Evolutionary conservation across 768 basidiomycete genomes (phyloP).

Genomic region (Leucocoprinus leucothites): DNA sequence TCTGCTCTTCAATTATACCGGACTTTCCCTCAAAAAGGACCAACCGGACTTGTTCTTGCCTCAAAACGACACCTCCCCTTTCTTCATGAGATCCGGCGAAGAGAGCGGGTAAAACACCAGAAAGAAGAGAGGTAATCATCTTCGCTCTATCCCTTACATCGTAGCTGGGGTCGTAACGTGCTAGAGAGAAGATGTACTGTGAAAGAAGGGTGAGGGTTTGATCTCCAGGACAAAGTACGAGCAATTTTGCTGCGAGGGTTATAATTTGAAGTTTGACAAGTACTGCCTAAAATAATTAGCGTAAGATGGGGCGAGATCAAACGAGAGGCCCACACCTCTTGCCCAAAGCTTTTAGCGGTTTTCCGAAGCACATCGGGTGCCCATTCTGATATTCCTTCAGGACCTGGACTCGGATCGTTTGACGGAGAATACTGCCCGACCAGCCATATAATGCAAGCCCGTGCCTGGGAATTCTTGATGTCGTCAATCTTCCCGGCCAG

Average conservation of each 20-base stretch:
- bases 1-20: conserved; percentile 35
- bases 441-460: conserved; percentile 90
- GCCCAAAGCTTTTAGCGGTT: conserved; percentile 63
- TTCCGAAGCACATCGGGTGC: conserved; percentile 89
- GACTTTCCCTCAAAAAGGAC: conserved; percentile 80
- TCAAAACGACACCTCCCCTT: conserved; percentile 69
- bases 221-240: conserved; percentile 62
- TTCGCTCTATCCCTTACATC: conserved; percentile 90
- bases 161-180: conserved; percentile 84
- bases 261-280: conserved; percentile 81
- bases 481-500: conserved; percentile 78
- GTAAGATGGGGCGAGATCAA: background rate
- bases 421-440: conserved; percentile 81
- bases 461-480: conserved; percentile 74
- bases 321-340: conserved; percentile 54
- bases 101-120: conserved; percentile 7
- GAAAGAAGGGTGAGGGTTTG: conserved; percentile 49
- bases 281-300: conserved; percentile 37
- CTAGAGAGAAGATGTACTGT: conserved; percentile 77
- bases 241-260: conserved; percentile 83
- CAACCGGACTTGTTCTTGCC: conserved; percentile 77
- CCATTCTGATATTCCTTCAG: conserved; percentile 69
- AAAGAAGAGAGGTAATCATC: conserved; percentile 69
- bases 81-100: conserved; percentile 29
- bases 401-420: conserved; percentile 28